Conservation (phyloP, 768 basidiomycete species). For the Lactarius indigo region DNA sequence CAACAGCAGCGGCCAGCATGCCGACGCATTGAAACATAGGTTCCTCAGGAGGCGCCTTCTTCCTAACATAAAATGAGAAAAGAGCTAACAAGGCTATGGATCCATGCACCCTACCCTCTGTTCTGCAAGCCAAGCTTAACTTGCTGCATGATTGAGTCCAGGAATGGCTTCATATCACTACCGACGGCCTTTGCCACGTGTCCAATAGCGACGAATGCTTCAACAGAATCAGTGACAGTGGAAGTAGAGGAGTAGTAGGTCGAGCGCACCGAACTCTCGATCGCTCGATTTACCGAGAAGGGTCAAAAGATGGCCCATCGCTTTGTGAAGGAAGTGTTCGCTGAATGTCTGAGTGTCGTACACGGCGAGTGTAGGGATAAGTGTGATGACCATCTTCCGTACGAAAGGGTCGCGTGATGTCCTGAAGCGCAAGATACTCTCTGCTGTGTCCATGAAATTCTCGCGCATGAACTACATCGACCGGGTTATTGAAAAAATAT, state of each 20-base stretch:
- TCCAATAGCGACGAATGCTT: constrained; percentile 95
- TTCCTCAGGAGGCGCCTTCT: constrained; percentile 90
- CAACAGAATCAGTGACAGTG: constrained; percentile 11
- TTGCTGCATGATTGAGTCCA: constrained; percentile 85
- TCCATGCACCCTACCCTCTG: constrained; percentile 60
- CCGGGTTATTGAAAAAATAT: not conserved
- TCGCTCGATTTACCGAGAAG: constrained; percentile 89
- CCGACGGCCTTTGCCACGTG: constrained; percentile 89
- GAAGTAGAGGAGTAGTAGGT: not conserved
- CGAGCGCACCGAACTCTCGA: constrained; percentile 71
- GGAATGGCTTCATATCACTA: constrained; percentile 93
- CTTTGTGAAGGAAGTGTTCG: constrained; percentile 86
- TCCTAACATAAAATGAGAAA: constrained; percentile 47
- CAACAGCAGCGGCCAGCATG: constrained; percentile 93
- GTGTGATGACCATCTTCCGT: constrained; percentile 90
- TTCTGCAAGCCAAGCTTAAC: constrained; percentile 87
- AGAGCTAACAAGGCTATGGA: not conserved
- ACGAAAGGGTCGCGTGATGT: constrained; percentile 84
- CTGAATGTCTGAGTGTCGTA: constrained; percentile 94
- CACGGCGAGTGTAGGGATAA: constrained; percentile 91
- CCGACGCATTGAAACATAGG: constrained; percentile 97
- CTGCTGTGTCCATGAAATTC: constrained; percentile 80
- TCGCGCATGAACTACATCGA: constrained; percentile 76
- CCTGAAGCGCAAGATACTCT: constrained; percentile 85
- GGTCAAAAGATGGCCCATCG: constrained; percentile 87